phyloP scores from a whole-genome alignment of 2,329 filamentous ascomycete genomes.

The Alternaria hordeiaustralica region DNA sequence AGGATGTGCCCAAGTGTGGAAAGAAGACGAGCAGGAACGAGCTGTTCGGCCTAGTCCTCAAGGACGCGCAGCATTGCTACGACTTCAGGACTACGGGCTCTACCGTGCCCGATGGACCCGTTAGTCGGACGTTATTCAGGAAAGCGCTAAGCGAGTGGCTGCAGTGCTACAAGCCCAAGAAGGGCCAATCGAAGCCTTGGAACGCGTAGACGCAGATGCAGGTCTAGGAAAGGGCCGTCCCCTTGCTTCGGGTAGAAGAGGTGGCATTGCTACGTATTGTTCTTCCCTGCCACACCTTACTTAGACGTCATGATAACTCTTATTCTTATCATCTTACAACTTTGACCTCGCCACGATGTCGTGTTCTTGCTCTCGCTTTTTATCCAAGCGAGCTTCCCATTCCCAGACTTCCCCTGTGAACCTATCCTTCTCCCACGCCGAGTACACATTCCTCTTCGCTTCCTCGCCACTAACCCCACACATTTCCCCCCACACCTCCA shows the following conservation, averaged over 20 bases:
- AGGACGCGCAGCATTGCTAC: conserved; percentile 57
- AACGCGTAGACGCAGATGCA: background rate
- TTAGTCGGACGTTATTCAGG: conserved; percentile 48
- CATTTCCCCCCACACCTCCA: conserved; percentile 38
- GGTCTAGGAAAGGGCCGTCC: background rate
- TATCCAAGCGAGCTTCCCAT: conserved; percentile 35
- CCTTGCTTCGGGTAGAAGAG: background rate
- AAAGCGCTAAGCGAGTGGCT: conserved; percentile 56
- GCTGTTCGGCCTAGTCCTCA: conserved; percentile 58
- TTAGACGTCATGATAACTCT: background rate
- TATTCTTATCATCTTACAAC: background rate
- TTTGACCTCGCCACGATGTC: background rate
- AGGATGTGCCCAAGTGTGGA: conserved; percentile 44
- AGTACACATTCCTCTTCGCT: conserved; percentile 34
- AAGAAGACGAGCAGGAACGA: conserved; percentile 41
- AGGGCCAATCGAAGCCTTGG: conserved; percentile 9
- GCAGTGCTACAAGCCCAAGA: conserved; percentile 48
- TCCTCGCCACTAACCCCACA: conserved; percentile 25
- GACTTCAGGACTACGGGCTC: conserved; percentile 50
- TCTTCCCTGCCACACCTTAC: background rate
- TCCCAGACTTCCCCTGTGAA: conserved; percentile 48
- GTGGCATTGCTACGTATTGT: background rate
- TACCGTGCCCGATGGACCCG: conserved; percentile 39
- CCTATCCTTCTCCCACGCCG: conserved; percentile 40
- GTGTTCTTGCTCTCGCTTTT: background rate